Percentiles rank a stretch among this genome's conserved stretches.
Conservation (phyloP, 805 yeast species). For the Priceomyces fermenticarens region DNA sequence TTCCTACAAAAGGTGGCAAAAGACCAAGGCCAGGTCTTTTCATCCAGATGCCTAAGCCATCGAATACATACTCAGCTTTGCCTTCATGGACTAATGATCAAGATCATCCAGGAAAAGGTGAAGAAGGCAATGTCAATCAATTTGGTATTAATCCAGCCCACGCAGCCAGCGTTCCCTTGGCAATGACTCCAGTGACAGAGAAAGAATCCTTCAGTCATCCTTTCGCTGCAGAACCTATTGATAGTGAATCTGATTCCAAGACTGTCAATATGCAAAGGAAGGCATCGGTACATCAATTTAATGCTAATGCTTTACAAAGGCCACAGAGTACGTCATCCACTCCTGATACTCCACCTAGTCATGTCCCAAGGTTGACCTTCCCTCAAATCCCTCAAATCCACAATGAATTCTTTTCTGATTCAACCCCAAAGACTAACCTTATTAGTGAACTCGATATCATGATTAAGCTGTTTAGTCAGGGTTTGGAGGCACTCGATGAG, state of each 20-base stretch:
- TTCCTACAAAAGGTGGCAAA: constrained; percentile 13
- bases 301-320: background rate
- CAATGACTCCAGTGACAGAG: constrained; percentile 83
- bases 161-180: constrained; percentile 49
- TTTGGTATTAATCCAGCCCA: constrained; percentile 61
- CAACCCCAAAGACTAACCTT: constrained; percentile 32
- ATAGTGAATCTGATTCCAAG: constrained; percentile 7
- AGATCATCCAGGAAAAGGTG: constrained; percentile 9
- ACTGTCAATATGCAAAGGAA: background rate
- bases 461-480: constrained; percentile 35
- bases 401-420: constrained; percentile 36
- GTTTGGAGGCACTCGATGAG: constrained; percentile 39
- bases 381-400: constrained; percentile 36
- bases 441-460: constrained; percentile 35
- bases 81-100: constrained; percentile 36
- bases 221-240: constrained; percentile 5
- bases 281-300: background rate
- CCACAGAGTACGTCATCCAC: background rate
- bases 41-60: constrained; percentile 76
- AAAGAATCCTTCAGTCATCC: constrained; percentile 24
- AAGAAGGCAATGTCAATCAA: constrained; percentile 53
- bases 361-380: constrained; percentile 16
- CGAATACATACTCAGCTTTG: constrained; percentile 30
- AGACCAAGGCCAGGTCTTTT: constrained; percentile 55
- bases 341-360: background rate